Conservation (phyloP, 2,329 filamentous ascomycete species). For the Rasamsonia emersonii region DNA sequence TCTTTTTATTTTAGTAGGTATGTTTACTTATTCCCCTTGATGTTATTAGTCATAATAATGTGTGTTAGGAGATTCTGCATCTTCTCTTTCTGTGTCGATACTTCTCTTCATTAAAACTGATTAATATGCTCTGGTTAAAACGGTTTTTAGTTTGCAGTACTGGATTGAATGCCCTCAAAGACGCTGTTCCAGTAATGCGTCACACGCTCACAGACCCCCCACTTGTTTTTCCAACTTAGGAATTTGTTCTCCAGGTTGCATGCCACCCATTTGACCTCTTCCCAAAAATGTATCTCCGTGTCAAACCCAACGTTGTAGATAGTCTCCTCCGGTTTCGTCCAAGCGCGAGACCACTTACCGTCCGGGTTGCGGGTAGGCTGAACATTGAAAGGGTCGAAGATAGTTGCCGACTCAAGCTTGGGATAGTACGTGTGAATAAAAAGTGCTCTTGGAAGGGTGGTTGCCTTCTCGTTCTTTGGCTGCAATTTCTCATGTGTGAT, state of each 20-base stretch:
- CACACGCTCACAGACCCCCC: no score
- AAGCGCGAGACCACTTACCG: conserved; percentile 23
- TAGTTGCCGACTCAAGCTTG: conserved; percentile 31
- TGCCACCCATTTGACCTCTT: conserved; percentile 29
- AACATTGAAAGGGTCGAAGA: conserved; percentile 23
- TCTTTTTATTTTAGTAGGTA: no score
- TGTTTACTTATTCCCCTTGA: no score
- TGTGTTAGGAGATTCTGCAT: no score
- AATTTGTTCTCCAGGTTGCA: conserved; percentile 29
- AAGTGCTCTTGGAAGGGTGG: conserved; percentile 21
- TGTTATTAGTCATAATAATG: no score
- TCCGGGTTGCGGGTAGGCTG: conserved; percentile 22
- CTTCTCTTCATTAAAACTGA: no score
- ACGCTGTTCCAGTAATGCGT: no score
- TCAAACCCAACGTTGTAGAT: conserved; percentile 25
- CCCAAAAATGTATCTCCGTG: conserved; percentile 31
- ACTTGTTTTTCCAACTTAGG: conserved; percentile 24
- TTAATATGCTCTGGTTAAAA: no score
- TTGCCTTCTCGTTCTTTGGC: conserved; percentile 22
- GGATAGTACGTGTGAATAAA: conserved; percentile 34
- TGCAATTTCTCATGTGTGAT: conserved; percentile 16
- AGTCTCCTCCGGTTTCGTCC: conserved; percentile 22
- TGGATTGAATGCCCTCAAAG: no score
- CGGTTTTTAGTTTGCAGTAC: no score
- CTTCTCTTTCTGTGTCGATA: no score